Evolutionary conservation across 2,329 filamentous ascomycete genomes (phyloP).

Genomic region (Ascochyta rabiei): DNA sequence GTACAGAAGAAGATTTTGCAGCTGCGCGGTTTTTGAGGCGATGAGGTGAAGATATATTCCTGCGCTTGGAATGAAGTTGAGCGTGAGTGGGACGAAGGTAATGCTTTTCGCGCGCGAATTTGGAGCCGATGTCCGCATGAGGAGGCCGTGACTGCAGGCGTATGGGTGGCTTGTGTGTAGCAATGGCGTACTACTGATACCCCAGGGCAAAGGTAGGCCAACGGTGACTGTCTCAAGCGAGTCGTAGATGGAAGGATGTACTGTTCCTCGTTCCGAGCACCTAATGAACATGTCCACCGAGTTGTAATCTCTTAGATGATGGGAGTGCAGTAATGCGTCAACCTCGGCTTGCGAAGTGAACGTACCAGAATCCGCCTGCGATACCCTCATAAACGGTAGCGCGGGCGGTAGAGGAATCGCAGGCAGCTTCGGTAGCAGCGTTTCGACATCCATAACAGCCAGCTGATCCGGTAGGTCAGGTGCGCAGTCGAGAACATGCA

Average conservation of each 20-base stretch:
- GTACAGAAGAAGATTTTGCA: constrained; percentile 87
- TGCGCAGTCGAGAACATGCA: constrained; percentile 41
- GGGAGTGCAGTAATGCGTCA: constrained; percentile 48
- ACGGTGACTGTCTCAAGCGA: constrained; percentile 80
- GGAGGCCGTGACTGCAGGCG: constrained; percentile 75
- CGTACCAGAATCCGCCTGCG: constrained; percentile 41
- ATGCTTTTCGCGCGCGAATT: constrained; percentile 41
- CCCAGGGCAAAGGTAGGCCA: constrained; percentile 53
- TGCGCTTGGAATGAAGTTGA: constrained; percentile 80
- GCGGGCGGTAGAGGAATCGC: constrained; percentile 45
- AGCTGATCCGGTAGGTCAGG: constrained; percentile 49
- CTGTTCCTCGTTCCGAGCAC: constrained; percentile 70
- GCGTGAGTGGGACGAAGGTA: constrained; percentile 69
- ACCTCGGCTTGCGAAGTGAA: constrained; percentile 50
- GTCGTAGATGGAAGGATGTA: constrained; percentile 84
- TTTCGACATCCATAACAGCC: constrained; percentile 50
- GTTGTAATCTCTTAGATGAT: constrained; percentile 68
- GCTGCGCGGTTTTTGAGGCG: constrained; percentile 82
- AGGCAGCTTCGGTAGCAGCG: constrained; percentile 46
- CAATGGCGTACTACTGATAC: constrained; percentile 56
- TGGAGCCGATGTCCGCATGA: constrained; percentile 58
- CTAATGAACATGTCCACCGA: constrained; percentile 80
- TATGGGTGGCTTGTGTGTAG: constrained; percentile 74
- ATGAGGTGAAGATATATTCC: constrained; percentile 83
- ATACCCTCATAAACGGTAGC: constrained; percentile 40